Evolutionary conservation across 2,329 filamentous ascomycete genomes (phyloP).

Genomic region (Claviceps cyperi): DNA sequence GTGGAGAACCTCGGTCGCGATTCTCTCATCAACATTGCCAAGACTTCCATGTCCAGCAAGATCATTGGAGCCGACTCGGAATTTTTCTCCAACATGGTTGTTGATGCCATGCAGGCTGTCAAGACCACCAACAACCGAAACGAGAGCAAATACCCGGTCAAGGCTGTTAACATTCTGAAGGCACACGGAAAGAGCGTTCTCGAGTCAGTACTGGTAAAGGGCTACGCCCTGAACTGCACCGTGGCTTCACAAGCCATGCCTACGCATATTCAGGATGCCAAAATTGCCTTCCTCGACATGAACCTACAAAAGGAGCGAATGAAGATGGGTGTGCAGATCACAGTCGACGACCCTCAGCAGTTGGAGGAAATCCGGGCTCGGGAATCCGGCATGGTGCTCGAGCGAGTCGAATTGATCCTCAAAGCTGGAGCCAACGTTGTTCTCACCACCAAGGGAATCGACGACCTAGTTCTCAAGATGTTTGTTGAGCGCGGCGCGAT

Average conservation of each 20-base stretch:
- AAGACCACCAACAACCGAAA: slow-evolving; percentile 83
- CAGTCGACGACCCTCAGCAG: slow-evolving; percentile 91
- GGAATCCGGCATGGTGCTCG: slow-evolving; percentile 84
- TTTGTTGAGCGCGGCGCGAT: slow-evolving; percentile 93
- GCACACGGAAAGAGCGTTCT: slow-evolving; percentile 85
- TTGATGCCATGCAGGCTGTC: slow-evolving; percentile 89
- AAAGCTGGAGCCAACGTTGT: slow-evolving; percentile 95
- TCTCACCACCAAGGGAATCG: slow-evolving; percentile 95
- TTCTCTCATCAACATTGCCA: slow-evolving; percentile 85
- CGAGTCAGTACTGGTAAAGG: slow-evolving; percentile 85
- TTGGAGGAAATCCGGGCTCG: slow-evolving; percentile 92
- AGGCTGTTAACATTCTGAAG: slow-evolving; percentile 97
- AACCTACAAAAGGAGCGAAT: slow-evolving; percentile 98
- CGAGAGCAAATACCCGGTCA: slow-evolving; percentile 94
- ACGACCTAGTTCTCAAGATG: slow-evolving; percentile 85
- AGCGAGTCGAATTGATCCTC: slow-evolving; percentile 91
- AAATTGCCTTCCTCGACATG: slow-evolving; percentile 94
- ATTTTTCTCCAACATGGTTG: slow-evolving; percentile 95
- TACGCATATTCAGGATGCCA: slow-evolving; percentile 80
- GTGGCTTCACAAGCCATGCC: slow-evolving; percentile 97
- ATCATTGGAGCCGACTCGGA: slow-evolving; percentile 92
- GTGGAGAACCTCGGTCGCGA: slow-evolving; percentile 85
- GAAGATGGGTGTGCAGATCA: slow-evolving; percentile 98
- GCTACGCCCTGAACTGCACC: slow-evolving; percentile 96
- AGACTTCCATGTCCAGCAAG: slow-evolving; percentile 98